These are phyloP conservation scores for Solanum clarkiae DNA, from an alignment of 257 asterid species.

Conservation along the genomic window DNA sequence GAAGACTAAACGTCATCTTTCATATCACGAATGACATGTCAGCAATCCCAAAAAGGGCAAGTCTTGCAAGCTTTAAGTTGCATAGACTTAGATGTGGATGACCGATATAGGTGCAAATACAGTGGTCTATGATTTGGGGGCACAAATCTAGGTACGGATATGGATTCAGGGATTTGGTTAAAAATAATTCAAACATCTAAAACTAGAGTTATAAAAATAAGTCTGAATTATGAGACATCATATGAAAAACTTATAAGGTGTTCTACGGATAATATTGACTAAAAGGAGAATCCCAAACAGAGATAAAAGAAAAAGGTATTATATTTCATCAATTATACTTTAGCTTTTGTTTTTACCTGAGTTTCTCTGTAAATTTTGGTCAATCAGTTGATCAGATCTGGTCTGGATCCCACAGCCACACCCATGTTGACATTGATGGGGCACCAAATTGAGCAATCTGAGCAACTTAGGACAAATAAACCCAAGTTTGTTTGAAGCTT, in stretches of 20 bases:
- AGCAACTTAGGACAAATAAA: neutral
- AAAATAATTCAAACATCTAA: too few species aligned
- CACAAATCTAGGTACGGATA: neutral
- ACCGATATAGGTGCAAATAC: neutral
- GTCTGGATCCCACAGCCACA: neutral
- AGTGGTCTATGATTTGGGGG: neutral
- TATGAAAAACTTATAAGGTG: neutral
- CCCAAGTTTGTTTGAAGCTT: neutral
- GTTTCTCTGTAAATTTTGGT: too few species aligned
- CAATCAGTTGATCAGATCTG: neutral
- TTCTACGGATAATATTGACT: neutral
- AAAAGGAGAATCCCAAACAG: neutral
- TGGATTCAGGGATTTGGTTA: neutral
- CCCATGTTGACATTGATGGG: neutral
- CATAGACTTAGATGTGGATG: neutral
- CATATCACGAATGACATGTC: neutral
- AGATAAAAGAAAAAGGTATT: too few species aligned
- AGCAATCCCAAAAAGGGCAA: neutral
- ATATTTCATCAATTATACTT: neutral
- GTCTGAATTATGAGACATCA: neutral
- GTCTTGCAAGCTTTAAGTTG: neutral
- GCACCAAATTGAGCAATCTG: neutral
- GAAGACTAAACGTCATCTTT: neutral
- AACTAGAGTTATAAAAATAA: too few species aligned
- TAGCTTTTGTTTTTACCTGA: neutral